Conservation (phyloP, 768 basidiomycete species). For the Serendipita sp. region DNA sequence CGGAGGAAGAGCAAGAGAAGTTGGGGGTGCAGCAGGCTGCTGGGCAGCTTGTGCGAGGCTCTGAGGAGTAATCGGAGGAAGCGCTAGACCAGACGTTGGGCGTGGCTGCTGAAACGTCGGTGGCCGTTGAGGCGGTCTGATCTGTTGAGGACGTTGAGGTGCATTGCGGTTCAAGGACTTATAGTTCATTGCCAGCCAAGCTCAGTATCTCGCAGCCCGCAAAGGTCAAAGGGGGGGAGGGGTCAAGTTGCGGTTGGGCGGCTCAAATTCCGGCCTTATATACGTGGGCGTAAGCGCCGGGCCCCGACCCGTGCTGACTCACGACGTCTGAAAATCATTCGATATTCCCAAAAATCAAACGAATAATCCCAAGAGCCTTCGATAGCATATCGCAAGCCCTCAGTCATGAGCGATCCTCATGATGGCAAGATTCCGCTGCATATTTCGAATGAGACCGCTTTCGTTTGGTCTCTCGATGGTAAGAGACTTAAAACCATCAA, state of each 20-base stretch:
- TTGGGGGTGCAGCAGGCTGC: neutral
- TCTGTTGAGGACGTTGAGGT: slow-evolving; percentile 6
- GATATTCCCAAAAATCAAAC: neutral
- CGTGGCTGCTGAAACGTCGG: neutral
- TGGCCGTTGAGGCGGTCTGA: neutral
- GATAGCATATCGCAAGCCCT: neutral
- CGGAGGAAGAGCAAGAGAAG: slow-evolving; percentile 1
- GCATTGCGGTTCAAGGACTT: slow-evolving; percentile 4
- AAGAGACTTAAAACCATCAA: slow-evolving; percentile 8
- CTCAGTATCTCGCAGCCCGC: neutral
- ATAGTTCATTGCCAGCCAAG: slow-evolving; percentile 5
- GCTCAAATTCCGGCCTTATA: neutral
- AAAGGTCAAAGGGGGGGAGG: neutral
- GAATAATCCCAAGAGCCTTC: neutral
- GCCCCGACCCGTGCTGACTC: neutral
- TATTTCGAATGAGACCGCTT: slow-evolving; percentile 62
- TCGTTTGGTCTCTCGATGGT: slow-evolving; percentile 85
- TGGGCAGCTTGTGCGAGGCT: slow-evolving; percentile 2
- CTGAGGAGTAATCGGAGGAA: slow-evolving; percentile 3
- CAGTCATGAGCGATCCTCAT: neutral
- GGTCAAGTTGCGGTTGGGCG: neutral
- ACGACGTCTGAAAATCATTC: neutral
- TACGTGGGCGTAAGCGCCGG: neutral
- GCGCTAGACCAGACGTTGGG: slow-evolving; percentile 2
- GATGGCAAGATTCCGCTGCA: slow-evolving; percentile 36